A percentile compares a stretch with the other conserved stretches of the same genome.
These are phyloP conservation scores for Phytopythium kandeliae DNA, from an alignment of 352 stramenopile species.

Conservation along the genomic window DNA sequence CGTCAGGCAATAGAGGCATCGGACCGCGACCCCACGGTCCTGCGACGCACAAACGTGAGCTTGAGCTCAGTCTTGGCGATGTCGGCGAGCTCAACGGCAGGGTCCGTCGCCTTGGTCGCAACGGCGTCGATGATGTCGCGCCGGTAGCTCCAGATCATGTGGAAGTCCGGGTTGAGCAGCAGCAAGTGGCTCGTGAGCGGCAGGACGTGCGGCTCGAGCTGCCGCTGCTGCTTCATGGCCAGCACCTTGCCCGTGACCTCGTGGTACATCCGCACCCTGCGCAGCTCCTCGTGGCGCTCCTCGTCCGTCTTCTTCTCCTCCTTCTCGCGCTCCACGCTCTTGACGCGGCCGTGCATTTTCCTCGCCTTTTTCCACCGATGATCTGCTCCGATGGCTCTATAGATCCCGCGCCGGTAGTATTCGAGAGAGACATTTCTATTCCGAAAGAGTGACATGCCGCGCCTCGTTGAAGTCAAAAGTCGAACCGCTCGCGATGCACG, in stretches of 20 bases:
- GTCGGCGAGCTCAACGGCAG: constrained; percentile 25
- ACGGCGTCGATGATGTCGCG: constrained; percentile 85
- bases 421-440: neutral
- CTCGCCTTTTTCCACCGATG: neutral
- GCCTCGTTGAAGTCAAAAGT: too few relatives aligned
- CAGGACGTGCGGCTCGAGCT: constrained; percentile 50
- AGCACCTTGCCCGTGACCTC: constrained; percentile 71
- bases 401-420: neutral
- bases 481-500: constrained; percentile 29
- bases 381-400: neutral
- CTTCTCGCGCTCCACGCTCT: constrained; percentile 70
- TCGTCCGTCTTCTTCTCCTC: constrained; percentile 58
- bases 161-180: constrained; percentile 95
- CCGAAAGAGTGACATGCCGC: neutral
- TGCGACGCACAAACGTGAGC: constrained; percentile 54
- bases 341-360: constrained; percentile 67
- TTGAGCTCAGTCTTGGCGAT: constrained; percentile 85
- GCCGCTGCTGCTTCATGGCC: constrained; percentile 43
- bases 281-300: constrained; percentile 54
- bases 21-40: neutral
- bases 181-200: constrained; percentile 91
- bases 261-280: constrained; percentile 70
- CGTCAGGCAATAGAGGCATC: neutral
- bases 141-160: constrained; percentile 96
- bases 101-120: constrained; percentile 17